Evolutionary conservation across 306 rosid species (phyloP).

Genomic region (Styphnolobium japonicum): DNA sequence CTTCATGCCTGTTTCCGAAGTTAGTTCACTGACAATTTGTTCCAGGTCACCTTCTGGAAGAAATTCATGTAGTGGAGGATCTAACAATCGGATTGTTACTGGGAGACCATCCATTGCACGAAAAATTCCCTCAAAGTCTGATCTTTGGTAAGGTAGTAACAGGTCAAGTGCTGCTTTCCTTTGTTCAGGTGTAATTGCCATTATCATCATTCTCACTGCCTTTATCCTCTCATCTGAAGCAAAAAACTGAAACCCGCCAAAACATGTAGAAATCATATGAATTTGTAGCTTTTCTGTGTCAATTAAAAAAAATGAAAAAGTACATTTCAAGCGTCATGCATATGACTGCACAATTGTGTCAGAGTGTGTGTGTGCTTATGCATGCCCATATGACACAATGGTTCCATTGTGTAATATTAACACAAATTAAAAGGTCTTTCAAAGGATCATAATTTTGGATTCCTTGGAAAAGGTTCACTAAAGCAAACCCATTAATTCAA

Average conservation of each 20-base stretch:
- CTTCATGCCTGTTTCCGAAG: constrained; percentile 85
- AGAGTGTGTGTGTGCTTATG: too few species aligned
- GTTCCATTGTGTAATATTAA: not conserved
- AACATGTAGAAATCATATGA: constrained; percentile 15
- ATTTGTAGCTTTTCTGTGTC: not conserved
- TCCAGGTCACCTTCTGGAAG: constrained; percentile 96
- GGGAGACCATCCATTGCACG: constrained; percentile 99
- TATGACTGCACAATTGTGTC: not conserved
- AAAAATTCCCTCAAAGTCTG: constrained; percentile 94
- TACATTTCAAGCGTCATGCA: not conserved
- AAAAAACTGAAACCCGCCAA: constrained; percentile 69
- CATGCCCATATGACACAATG: not conserved
- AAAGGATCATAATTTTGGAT: not conserved
- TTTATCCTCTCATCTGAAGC: constrained; percentile 93
- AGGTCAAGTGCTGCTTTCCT: constrained; percentile 83
- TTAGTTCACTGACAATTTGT: constrained; percentile 73
- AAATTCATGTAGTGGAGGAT: constrained; percentile 99
- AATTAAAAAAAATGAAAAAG: not conserved
- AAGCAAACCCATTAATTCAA: not conserved
- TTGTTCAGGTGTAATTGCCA: constrained; percentile 78
- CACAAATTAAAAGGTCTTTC: not conserved
- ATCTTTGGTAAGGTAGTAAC: constrained; percentile 91
- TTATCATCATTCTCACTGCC: constrained; percentile 94
- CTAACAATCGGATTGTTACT: constrained; percentile 89
- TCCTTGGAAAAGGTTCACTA: not conserved